These are phyloP conservation scores for Lentinula lateritia DNA, from an alignment of 768 basidiomycete species.

Conservation along the genomic window DNA sequence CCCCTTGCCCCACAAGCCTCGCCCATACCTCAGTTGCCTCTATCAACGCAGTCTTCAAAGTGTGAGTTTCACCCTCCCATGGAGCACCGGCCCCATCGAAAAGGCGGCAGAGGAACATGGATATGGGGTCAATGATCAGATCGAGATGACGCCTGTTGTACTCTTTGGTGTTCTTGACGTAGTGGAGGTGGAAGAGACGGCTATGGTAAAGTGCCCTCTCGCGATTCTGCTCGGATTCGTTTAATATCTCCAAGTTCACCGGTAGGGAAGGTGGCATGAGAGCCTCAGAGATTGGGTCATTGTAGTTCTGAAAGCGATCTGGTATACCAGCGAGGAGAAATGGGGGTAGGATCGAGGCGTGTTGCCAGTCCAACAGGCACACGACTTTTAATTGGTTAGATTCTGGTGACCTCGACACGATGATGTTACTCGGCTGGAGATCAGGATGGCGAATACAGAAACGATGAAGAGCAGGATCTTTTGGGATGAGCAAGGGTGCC, in stretches of 20 bases:
- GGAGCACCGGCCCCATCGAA: constrained; percentile 36
- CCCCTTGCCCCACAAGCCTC: constrained; percentile 25
- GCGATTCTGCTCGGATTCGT: constrained; percentile 25
- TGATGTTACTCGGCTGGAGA: constrained; percentile 44
- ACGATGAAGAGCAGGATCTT: constrained; percentile 26
- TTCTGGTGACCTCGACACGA: constrained; percentile 40
- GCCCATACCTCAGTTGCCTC: constrained; percentile 36
- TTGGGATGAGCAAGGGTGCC: constrained; percentile 40
- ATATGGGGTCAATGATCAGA: constrained; percentile 31
- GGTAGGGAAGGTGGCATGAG: constrained; percentile 38
- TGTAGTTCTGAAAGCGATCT: constrained; percentile 38
- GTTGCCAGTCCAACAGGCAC: constrained; percentile 51
- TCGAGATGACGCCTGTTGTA: constrained; percentile 38
- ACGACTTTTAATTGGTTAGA: constrained; percentile 30
- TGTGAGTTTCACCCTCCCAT: constrained; percentile 48
- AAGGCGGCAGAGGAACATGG: constrained; percentile 32
- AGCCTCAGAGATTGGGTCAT: constrained; percentile 31
- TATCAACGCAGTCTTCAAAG: constrained; percentile 41
- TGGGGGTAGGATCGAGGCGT: constrained; percentile 44
- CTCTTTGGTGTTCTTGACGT: constrained; percentile 36
- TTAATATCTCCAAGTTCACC: constrained; percentile 34
- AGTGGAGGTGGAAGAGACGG: constrained; percentile 47
- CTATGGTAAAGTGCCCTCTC: constrained; percentile 33
- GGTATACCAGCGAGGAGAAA: constrained; percentile 47
- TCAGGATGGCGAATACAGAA: constrained; percentile 53